Evolutionary conservation across 495 filamentous ascomycete genomes (phyloP).

Genomic region (Pyronema omphalodes): DNA sequence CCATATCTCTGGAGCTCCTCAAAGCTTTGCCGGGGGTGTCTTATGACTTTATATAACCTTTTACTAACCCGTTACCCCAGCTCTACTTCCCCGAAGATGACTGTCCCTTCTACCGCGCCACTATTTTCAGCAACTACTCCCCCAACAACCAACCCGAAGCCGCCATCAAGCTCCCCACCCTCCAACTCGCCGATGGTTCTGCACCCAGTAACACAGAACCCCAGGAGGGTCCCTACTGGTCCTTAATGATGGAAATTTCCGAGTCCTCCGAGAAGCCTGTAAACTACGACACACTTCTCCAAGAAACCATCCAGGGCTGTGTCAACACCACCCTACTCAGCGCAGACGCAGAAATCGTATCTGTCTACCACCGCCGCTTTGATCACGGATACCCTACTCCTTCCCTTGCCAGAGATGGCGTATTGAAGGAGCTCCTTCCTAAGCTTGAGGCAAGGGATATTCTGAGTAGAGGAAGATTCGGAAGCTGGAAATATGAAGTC

Average conservation of each 20-base stretch:
- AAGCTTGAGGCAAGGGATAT: constrained; percentile 82
- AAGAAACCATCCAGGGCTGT: constrained; percentile 85
- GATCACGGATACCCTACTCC: constrained; percentile 98
- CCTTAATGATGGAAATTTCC: constrained; percentile 97
- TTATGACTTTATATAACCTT: neutral
- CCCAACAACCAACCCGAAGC: constrained; percentile 86
- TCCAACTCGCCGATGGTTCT: constrained; percentile 68
- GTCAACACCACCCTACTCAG: constrained; percentile 94
- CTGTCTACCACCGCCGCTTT: constrained; percentile 95
- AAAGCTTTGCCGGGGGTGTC: too few species aligned
- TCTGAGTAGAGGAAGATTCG: constrained; percentile 90
- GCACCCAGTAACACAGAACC: constrained; percentile 48
- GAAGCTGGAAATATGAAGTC: constrained; percentile 95
- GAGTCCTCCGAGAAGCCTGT: constrained; percentile 92
- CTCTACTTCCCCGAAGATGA: constrained; percentile 98
- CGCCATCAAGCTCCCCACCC: constrained; percentile 68
- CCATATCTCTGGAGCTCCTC: neutral
- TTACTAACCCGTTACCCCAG: constrained; percentile 25
- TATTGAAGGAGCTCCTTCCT: constrained; percentile 79
- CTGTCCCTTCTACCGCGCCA: constrained; percentile 98
- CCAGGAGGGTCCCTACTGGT: constrained; percentile 91
- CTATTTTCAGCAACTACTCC: constrained; percentile 99
- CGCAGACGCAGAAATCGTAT: constrained; percentile 83
- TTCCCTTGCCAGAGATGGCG: constrained; percentile 82
- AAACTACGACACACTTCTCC: constrained; percentile 60